Base-by-base conservation (phyloP, 2,329 filamentous ascomycete genomes). In the Ceratocystis ficicola region DNA sequence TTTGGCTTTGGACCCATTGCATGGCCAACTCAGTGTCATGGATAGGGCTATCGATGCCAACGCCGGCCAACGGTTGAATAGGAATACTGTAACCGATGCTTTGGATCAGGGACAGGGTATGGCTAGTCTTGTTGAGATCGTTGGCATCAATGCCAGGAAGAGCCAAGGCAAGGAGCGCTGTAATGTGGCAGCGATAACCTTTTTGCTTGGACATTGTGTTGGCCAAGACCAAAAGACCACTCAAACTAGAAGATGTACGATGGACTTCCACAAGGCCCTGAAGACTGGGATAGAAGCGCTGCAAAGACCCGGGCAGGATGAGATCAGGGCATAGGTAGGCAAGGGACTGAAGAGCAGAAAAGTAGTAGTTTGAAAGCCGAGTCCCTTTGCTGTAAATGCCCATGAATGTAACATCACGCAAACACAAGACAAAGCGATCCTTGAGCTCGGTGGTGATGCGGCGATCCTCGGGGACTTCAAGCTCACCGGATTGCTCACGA, bases 201-300 rank as follows among this genome's bases (percentile, higher is more conserved):
- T 95, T 97, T 50, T 91, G 90, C 73, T 89, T 87, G 15, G 91
- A 86, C 83, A 99, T 95, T 71, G 92, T 85, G 73, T 91, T 90
- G 69, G 92, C 89, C 68, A 97, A 84, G 80, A 95, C 90, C 76
- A 96, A 92, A 68, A 99, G 79, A 52, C 93, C 89, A 72, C 93
- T 88, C 67, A 99, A 82, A 67, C 93, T 96, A 0, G 94, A 96
- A 4, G 92, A 93, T 1, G 94, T 99, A 64, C 94, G 85, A 77
- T 99, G 94, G 2, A 99, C 94, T 75, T 99, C 94, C 3, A 99
- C 94, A 64, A 99, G 79, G 0, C 95, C 95, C 75, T 99, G 94
- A 75, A 99, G 85, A 70, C 93, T 95, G 10, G 94, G 94, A 72
- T 99, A 99, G 72, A 99, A 97, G 68, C 94, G 84, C 75, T 99